These are phyloP conservation scores for Cyberlindnera americana DNA, from an alignment of 805 yeast species.

Conservation along the genomic window DNA sequence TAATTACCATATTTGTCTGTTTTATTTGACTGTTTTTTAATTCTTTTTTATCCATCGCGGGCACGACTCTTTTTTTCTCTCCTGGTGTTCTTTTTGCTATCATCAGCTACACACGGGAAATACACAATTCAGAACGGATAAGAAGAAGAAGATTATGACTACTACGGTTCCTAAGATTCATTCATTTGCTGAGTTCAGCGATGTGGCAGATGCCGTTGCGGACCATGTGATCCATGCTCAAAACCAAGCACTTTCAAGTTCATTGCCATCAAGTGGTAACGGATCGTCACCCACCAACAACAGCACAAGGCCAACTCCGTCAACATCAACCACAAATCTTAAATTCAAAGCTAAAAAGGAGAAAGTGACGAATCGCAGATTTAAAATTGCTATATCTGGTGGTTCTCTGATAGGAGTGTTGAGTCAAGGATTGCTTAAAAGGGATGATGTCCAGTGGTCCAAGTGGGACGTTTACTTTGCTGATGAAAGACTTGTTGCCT, in stretches of 20 bases:
- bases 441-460: slow-evolving; percentile 82
- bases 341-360: slow-evolving; percentile 31
- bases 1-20: too few species aligned
- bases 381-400: slow-evolving; percentile 89
- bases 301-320: slow-evolving; percentile 16
- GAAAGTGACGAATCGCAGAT: slow-evolving; percentile 45
- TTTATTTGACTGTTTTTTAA: too few species aligned
- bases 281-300: slow-evolving; percentile 18
- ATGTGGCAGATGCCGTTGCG: slow-evolving; percentile 95
- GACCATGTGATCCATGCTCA: slow-evolving; percentile 91
- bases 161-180: slow-evolving; percentile 91
- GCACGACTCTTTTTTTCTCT: neutral
- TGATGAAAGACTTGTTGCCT: slow-evolving; percentile 92
- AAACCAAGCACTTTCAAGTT: slow-evolving; percentile 42
- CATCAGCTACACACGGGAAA: neutral
- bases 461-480: slow-evolving; percentile 97
- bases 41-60: too few species aligned
- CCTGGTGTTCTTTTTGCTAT: neutral
- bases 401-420: slow-evolving; percentile 88
- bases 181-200: slow-evolving; percentile 85
- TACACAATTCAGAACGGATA: too few species aligned
- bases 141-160: slow-evolving; percentile 49
- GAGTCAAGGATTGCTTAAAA: slow-evolving; percentile 75
- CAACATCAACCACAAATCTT: slow-evolving; percentile 15
- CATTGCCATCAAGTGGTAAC: slow-evolving; percentile 12